Percentiles rank a stretch among this genome's conserved stretches.
phyloP scores from a whole-genome alignment of 164 flowering plant genomes.

The Warburgia ugandensis region DNA sequence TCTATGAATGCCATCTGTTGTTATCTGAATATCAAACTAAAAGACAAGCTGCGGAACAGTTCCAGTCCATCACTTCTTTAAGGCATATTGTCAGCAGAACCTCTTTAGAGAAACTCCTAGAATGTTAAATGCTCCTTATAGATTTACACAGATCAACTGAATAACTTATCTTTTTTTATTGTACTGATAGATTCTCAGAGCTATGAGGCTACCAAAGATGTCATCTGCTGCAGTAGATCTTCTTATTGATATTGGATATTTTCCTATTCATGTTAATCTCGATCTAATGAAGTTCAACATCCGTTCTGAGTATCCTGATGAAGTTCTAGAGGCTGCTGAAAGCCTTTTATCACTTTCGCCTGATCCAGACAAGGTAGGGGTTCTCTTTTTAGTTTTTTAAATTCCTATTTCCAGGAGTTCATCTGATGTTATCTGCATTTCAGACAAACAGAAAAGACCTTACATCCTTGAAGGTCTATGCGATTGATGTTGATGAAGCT shows the following conservation, averaged over 20 bases:
- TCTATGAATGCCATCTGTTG: no score
- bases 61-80: no score
- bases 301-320: conserved; percentile 56
- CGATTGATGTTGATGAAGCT: conserved; percentile 98
- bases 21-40: no score
- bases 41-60: no score
- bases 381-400: no score
- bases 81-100: no score
- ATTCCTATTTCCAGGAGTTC: no score
- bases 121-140: no score
- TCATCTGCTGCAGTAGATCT: conserved; percentile 78
- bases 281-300: conserved; percentile 66
- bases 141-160: no score
- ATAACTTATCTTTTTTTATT: no score
- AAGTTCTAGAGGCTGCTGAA: conserved; percentile 59
- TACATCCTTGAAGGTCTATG: conserved; percentile 88
- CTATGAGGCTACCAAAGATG: conserved; percentile 64
- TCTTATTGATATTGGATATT: conserved; percentile 78
- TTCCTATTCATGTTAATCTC: conserved; percentile 90
- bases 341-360: conserved; percentile 40
- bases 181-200: conserved; percentile 87
- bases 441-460: conserved; percentile 70
- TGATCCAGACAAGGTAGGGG: conserved; percentile 78
- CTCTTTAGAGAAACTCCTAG: no score
- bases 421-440: conserved; percentile 7